Conservation (phyloP, 257 asterid species). For the Solanum arcanum region DNA sequence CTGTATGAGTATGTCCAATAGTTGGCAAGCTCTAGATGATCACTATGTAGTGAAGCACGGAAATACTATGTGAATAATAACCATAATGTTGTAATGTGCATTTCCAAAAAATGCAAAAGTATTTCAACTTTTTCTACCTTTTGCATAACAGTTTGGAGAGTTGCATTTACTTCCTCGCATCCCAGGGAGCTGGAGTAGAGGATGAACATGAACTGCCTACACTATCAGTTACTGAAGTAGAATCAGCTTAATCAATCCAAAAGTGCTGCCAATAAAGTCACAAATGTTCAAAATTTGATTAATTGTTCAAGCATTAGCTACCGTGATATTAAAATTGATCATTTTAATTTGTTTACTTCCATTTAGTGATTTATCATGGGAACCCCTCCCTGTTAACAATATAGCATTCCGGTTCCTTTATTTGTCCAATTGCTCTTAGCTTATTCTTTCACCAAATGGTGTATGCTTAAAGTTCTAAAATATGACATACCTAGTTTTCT, state of each 20-base stretch:
- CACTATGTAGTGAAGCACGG: neutral
- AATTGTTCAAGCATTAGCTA: neutral
- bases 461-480: neutral
- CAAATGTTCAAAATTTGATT: neutral
- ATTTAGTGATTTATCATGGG: neutral
- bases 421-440: neutral
- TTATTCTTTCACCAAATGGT: neutral
- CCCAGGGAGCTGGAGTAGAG: neutral
- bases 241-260: neutral
- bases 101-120: neutral
- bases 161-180: neutral
- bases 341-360: neutral
- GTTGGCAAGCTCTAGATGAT: neutral
- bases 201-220: neutral
- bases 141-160: neutral
- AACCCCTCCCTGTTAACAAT: neutral
- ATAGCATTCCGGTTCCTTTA: neutral
- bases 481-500: neutral
- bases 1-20: neutral
- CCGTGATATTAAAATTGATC: neutral
- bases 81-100: neutral
- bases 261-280: neutral
- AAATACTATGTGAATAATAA: neutral
- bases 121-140: neutral
- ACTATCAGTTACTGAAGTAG: neutral